Conservation (phyloP, 31 red algal species). For the Odonthalia washingtoniensis region DNA sequence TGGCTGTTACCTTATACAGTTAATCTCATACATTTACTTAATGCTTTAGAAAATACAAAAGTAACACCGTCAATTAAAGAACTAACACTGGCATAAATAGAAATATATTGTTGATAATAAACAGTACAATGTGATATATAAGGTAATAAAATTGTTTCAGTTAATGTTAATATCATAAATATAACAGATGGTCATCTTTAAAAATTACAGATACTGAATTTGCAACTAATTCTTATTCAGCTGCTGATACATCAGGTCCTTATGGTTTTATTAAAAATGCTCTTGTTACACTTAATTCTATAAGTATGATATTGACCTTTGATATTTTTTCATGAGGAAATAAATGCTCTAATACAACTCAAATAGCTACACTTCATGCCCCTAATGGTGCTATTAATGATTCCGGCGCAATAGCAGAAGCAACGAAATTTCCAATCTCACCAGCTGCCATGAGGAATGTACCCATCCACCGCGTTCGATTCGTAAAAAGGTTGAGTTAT, state of each 20-base stretch:
- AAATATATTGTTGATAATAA: slow-evolving; percentile 54
- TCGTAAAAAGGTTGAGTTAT: slow-evolving; percentile 38
- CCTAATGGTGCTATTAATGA: slow-evolving; percentile 79
- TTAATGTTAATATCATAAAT: slow-evolving; percentile 52
- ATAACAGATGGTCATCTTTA: slow-evolving; percentile 52
- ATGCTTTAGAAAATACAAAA: slow-evolving; percentile 65
- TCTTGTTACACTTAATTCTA: slow-evolving; percentile 63
- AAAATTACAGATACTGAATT: slow-evolving; percentile 41
- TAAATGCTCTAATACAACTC: too few species aligned
- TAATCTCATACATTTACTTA: slow-evolving; percentile 61
- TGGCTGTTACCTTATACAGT: slow-evolving; percentile 57
- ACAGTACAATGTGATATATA: slow-evolving; percentile 52
- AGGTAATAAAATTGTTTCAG: slow-evolving; percentile 36
- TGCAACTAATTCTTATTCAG: slow-evolving; percentile 40
- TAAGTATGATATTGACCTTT: slow-evolving; percentile 49
- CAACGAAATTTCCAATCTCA: slow-evolving; percentile 78
- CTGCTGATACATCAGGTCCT: slow-evolving; percentile 53
- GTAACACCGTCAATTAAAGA: slow-evolving; percentile 67
- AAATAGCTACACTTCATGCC: slow-evolving; percentile 75
- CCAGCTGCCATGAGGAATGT: slow-evolving; percentile 71
- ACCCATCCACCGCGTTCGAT: slow-evolving; percentile 70
- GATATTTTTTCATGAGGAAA: slow-evolving; percentile 57
- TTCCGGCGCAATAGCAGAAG: slow-evolving; percentile 74
- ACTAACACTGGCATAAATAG: slow-evolving; percentile 66
- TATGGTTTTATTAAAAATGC: slow-evolving; percentile 67